Evolutionary conservation across 441 rosid genomes (phyloP), one percentile per base, ranked within the genome.

Genomic region (Erodium texanum): DNA sequence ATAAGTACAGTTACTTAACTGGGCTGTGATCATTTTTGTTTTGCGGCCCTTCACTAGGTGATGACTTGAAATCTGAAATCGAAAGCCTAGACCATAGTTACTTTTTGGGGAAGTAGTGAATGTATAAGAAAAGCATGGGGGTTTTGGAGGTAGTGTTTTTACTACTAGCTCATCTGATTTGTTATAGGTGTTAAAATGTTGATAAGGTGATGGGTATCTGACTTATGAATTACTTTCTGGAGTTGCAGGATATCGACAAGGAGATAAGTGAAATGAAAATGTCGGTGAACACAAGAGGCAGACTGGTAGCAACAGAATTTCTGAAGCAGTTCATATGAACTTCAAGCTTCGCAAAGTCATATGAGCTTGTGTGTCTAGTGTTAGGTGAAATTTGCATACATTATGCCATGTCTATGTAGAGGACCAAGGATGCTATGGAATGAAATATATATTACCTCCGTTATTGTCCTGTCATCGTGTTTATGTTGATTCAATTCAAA

Each of bases 181-280:
- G 34, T 59, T 64, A n/a, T 15, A 12, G 32, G 71, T 20, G 19
- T 58, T 18, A 15, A 12, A 12, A 12, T 48, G 54, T 48, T 6
- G 14, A 48, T 48, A 2, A 48, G 16, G 14, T 7, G 10, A 38
- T 10, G 45, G 27, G 19, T 14, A 36, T 74, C 24, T 11, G 52
- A 7, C 38, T 62, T 34, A 2, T 9, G 20, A 19, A 19, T 65
- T 54, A 36, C 58, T 7, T 36, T 52, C 8, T 64, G 58, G 22
- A 71, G 75, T 66, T 77, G 82, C 90, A 94, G 97, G 99, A 92
- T 74, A 94, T 94, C 22, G 92, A 92, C 66, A 88, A 92, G 78
- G 96, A 94, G 85, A 94, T 92, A 73, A 86, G 86, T n/a, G 97
- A 94, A 67, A 72, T 94, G 77, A 94, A 89, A 83, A 78, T 85